A percentile compares a stretch with the other conserved stretches of the same genome.
phyloP scores from a whole-genome alignment of 2,329 filamentous ascomycete genomes.

The Fusarium protoensiforme region DNA sequence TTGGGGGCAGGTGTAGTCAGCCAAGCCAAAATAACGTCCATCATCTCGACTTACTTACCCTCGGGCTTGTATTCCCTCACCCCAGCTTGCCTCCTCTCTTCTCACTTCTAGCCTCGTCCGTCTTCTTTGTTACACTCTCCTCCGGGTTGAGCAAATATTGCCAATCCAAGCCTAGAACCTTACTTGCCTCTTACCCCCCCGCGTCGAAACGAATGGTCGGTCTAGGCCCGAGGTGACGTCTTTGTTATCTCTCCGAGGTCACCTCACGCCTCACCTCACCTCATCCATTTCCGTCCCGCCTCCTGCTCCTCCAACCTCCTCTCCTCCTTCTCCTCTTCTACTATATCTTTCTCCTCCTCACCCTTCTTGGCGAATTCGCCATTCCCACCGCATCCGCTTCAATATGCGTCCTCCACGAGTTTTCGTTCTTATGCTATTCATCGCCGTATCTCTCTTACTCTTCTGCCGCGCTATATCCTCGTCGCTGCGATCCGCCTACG shows the following conservation, averaged over 20 bases:
- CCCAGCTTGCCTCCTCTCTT: slow-evolving; percentile 1
- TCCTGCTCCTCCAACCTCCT: slow-evolving; percentile 10
- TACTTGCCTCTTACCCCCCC: background rate
- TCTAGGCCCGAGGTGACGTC: slow-evolving; percentile 35
- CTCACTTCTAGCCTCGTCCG: slow-evolving; percentile 9
- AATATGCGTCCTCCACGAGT: slow-evolving; percentile 67
- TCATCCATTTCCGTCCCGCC: slow-evolving; percentile 19
- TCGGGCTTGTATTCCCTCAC: background rate
- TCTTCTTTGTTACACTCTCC: slow-evolving; percentile 4
- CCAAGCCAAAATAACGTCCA: slow-evolving; percentile 26
- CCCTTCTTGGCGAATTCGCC: slow-evolving; percentile 1
- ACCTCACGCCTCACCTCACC: slow-evolving; percentile 38
- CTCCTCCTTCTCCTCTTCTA: slow-evolving; percentile 11
- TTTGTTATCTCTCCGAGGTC: slow-evolving; percentile 38
- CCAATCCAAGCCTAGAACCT: slow-evolving; percentile 3
- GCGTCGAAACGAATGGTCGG: slow-evolving; percentile 22
- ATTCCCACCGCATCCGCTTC: slow-evolving; percentile 27
- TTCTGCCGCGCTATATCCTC: slow-evolving; percentile 63
- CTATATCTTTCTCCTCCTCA: slow-evolving; percentile 7
- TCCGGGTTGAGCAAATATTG: background rate
- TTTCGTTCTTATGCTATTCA: slow-evolving; percentile 65
- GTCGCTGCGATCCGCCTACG: slow-evolving; percentile 41
- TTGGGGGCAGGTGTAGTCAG: slow-evolving; percentile 7
- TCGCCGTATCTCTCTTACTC: slow-evolving; percentile 64
- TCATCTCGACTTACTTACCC: background rate